A percentile compares a stretch with the other conserved stretches of the same genome.
These are phyloP conservation scores for Saccharomycopsis amapae DNA, from an alignment of 805 yeast genomes.

Conservation along the genomic window DNA sequence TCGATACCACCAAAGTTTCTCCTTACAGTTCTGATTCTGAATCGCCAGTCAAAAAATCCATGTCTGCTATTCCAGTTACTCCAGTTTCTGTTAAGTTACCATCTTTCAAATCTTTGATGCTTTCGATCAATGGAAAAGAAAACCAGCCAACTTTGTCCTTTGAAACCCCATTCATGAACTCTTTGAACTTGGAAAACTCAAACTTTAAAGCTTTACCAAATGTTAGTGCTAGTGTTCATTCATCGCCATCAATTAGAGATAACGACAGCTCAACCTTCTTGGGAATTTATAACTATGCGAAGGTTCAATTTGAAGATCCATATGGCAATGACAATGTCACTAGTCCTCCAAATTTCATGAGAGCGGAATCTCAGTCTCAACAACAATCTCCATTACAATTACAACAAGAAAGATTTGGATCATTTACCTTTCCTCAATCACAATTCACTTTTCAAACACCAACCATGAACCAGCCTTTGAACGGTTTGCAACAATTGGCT, in stretches of 20 bases:
- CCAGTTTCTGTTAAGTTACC: constrained; percentile 19
- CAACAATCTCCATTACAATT: constrained; percentile 18
- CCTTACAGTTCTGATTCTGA: constrained; percentile 9
- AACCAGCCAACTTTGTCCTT: constrained; percentile 14
- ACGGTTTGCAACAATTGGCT: constrained; percentile 5
- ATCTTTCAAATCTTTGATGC: constrained; percentile 21
- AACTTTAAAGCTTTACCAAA: constrained; percentile 6
- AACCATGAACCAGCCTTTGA: neutral
- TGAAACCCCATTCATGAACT: constrained; percentile 21
- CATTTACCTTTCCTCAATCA: constrained; percentile 1
- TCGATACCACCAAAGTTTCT: constrained; percentile 1
- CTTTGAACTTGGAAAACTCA: constrained; percentile 19
- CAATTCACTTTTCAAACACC: neutral
- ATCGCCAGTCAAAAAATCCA: constrained; percentile 15
- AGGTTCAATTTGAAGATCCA: constrained; percentile 19
- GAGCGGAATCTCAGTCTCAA: constrained; percentile 2
- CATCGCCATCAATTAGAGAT: neutral
- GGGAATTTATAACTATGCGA: constrained; percentile 19
- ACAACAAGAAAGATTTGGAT: constrained; percentile 16
- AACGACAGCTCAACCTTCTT: constrained; percentile 14
- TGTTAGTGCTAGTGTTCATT: neutral
- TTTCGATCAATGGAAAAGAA: constrained; percentile 15
- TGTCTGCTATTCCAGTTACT: neutral
- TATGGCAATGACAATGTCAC: constrained; percentile 10
- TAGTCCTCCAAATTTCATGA: neutral